phyloP scores from a whole-genome alignment of 257 asterid genomes.

The Perilla frutescens region DNA sequence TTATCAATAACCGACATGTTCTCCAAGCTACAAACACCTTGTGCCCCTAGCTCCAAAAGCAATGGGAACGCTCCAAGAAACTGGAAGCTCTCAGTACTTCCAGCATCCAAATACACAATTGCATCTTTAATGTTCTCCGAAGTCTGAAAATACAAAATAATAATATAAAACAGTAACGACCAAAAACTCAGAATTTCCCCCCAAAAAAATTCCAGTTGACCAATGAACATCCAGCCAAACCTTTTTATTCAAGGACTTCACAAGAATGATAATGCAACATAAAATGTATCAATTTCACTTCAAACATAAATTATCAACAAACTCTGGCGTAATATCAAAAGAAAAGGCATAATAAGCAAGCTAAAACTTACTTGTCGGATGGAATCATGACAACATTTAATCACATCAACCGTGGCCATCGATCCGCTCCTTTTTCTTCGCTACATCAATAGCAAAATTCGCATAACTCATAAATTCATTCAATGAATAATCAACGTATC shows the following conservation, averaged over 20 bases:
- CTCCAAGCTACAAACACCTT: constrained; percentile 90
- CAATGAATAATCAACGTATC: background rate
- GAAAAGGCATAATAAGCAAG: background rate
- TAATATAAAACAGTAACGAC: constrained; percentile 6
- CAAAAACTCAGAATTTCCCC: background rate
- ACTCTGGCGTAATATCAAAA: background rate
- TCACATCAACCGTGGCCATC: constrained; percentile 82
- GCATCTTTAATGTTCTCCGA: constrained; percentile 85
- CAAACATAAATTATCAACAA: constrained; percentile 19
- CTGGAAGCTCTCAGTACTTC: constrained; percentile 90
- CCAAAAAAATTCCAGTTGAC: background rate
- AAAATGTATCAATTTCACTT: constrained; percentile 5
- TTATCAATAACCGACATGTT: constrained; percentile 72
- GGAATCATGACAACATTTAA: constrained; percentile 86
- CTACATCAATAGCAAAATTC: constrained; percentile 4
- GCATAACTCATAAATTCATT: constrained; percentile 10
- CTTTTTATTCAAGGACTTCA: constrained; percentile 21
- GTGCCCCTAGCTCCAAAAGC: constrained; percentile 91
- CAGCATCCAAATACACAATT: constrained; percentile 87
- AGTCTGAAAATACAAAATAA: constrained; percentile 50
- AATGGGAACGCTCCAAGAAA: constrained; percentile 80
- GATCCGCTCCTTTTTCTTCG: constrained; percentile 28
- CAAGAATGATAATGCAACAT: constrained; percentile 5
- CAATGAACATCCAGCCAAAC: constrained; percentile 12
- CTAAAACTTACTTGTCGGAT: constrained; percentile 69